A percentile compares a stretch with the other conserved stretches of the same genome.
Evolutionary conservation across 164 flowering plant species (phyloP).

Genomic region (Liriodendron chinense): DNA sequence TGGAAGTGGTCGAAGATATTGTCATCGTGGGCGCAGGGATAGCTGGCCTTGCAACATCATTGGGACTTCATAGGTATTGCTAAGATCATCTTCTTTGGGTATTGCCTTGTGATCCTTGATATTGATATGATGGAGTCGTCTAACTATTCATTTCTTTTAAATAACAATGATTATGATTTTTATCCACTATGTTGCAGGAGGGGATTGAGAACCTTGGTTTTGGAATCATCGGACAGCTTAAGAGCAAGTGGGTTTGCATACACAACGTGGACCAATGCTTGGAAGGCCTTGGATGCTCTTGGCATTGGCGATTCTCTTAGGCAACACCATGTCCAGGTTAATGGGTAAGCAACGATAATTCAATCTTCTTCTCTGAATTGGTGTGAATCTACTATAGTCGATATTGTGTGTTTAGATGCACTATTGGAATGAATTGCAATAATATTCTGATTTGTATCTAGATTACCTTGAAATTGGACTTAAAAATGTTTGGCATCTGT

Average conservation of each 20-base stretch:
- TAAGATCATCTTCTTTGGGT: neutral
- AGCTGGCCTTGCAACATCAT: neutral
- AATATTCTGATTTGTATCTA: too few relatives aligned
- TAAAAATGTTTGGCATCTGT: too few relatives aligned
- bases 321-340: conserved; percentile 27
- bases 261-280: conserved; percentile 52
- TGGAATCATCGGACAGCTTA: conserved; percentile 60
- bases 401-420: too few relatives aligned
- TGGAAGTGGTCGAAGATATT: neutral
- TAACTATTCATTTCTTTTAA: neutral
- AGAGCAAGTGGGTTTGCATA: conserved; percentile 53
- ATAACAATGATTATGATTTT: too few relatives aligned
- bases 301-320: conserved; percentile 54
- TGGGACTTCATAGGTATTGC: neutral
- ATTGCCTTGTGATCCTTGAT: neutral
- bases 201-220: conserved; percentile 48
- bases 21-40: too few relatives aligned
- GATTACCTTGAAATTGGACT: too few relatives aligned
- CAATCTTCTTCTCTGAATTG: too few relatives aligned
- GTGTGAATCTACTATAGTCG: too few relatives aligned
- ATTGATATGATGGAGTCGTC: neutral
- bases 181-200: conserved; percentile 5
- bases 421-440: too few relatives aligned
- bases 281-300: too few relatives aligned
- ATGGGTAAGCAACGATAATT: conserved; percentile 26